Evolutionary conservation across 352 stramenopile genomes (phyloP).

Genomic region (Phytophthora ramorum): DNA sequence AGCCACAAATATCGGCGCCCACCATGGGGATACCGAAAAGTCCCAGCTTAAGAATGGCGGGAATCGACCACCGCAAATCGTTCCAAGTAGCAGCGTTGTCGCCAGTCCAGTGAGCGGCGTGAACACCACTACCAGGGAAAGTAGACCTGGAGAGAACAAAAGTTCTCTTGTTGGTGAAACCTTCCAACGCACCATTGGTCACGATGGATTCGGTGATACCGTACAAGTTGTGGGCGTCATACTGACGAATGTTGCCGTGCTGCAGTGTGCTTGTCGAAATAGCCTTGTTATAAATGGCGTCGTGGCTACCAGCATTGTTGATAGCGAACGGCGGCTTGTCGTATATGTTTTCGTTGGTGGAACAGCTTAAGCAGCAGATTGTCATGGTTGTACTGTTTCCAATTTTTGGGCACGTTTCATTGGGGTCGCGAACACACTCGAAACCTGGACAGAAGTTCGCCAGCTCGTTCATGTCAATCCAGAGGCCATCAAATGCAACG

Average conservation of each 20-base stretch:
- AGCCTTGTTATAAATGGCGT: slow-evolving; percentile 63
- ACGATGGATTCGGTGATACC: slow-evolving; percentile 78
- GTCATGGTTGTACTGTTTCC: slow-evolving; percentile 44
- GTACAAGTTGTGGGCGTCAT: slow-evolving; percentile 88
- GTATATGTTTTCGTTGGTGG: slow-evolving; percentile 52
- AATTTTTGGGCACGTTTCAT: slow-evolving; percentile 42
- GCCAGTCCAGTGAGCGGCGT: slow-evolving; percentile 80
- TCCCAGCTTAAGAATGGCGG: slow-evolving; percentile 73
- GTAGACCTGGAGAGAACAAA: slow-evolving; percentile 81
- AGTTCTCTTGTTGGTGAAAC: slow-evolving; percentile 58
- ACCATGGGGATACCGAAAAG: slow-evolving; percentile 87
- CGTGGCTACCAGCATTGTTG: slow-evolving; percentile 54
- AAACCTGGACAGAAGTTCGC: slow-evolving; percentile 76
- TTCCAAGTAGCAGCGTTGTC: slow-evolving; percentile 85
- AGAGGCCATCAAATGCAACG: slow-evolving; percentile 72
- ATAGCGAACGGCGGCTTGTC: slow-evolving; percentile 65
- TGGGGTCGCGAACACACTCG: slow-evolving; percentile 42
- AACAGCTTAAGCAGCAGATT: slow-evolving; percentile 56
- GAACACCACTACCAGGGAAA: slow-evolving; percentile 65
- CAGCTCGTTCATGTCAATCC: slow-evolving; percentile 92
- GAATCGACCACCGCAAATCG: slow-evolving; percentile 75
- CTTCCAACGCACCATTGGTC: slow-evolving; percentile 60
- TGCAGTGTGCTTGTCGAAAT: slow-evolving; percentile 67
- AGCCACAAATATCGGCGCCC: slow-evolving; percentile 82
- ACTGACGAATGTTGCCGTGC: slow-evolving; percentile 62